Base-by-base conservation (phyloP, 768 basidiomycete species). In the Trametes cinnabarina region DNA sequence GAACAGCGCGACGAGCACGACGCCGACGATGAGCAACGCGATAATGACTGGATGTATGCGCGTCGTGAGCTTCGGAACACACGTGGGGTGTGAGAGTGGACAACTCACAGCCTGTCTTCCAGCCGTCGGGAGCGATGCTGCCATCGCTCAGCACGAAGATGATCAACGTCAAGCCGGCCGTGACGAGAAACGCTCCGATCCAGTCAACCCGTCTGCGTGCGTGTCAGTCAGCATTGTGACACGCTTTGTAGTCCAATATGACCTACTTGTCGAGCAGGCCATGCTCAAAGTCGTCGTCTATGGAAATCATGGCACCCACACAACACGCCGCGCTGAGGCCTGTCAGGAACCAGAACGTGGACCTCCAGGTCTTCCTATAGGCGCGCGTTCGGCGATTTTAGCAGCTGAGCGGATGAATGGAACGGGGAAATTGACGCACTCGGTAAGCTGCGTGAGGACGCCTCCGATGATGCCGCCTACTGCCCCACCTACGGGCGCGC, bases 401-500 rank as follows among this genome's bases (percentile, higher is more conserved):
- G 30, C 12, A 12, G 8, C 19, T 14, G 17, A 39, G 14, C 14
- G 37, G 15, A 4, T 15, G 7, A 28, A 1, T 3, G 20, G 6
- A 9, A 23, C n/a, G 3, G 15, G 20, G 17, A 10, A 11, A 26
- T 12, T 2, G 4, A 69, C 74, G 54, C 55, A 79, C 77, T 48
- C 28, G 47, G 72, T 72, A 7, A 77, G 73, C 64, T 91, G 80
- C 0, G 86, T 88, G 19, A 92, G 71, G 1, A 86, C 72, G n/a
- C 90, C 91, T 15, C 92, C 92, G 0, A 92, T 57, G 0, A 84
- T 72, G 26, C 77, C 77, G 2, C 94, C 92, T 12, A 93, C 72
- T 0, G 83, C 87, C 0, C 80, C 88, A 0, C 94, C 94, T 4
- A 94, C 66, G 0, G 94, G 92, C 0, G 88, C 90, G 25, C 94